Evolutionary conservation across 1,284 basidiomycete genomes (phyloP).

Genomic region (Athelia psychrophila): DNA sequence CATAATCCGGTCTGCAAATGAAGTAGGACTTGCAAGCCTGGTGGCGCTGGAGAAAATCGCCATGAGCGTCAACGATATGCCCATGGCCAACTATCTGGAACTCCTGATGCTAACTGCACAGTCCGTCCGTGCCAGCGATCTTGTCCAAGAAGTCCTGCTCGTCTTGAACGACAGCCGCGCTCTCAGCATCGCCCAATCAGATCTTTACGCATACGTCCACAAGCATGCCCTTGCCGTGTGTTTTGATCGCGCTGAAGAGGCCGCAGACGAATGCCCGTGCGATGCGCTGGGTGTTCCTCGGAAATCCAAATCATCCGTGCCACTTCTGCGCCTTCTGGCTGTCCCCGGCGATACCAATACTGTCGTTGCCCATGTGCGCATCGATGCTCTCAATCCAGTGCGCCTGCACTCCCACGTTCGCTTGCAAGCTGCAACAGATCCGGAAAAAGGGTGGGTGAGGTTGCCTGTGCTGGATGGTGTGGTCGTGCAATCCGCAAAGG

Average conservation of each 20-base stretch:
- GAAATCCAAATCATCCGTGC: conserved; percentile 34
- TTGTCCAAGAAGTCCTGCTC: conserved; percentile 56
- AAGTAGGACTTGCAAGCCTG: conserved; percentile 48
- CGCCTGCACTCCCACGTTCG: conserved; percentile 63
- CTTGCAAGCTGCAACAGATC: conserved; percentile 52
- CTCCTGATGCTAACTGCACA: conserved; percentile 47
- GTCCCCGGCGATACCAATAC: conserved; percentile 29
- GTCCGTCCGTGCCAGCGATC: conserved; percentile 44
- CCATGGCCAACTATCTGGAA: conserved; percentile 43
- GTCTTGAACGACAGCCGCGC: conserved; percentile 51
- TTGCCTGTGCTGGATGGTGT: conserved; percentile 51
- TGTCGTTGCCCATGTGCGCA: conserved; percentile 49
- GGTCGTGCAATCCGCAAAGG: conserved; percentile 45
- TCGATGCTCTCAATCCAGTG: conserved; percentile 46
- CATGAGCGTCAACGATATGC: conserved; percentile 35
- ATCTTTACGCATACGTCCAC: conserved; percentile 40
- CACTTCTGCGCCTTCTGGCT: conserved; percentile 33
- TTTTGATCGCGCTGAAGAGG: conserved; percentile 63
- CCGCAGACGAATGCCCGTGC: conserved; percentile 61
- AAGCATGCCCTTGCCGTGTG: conserved; percentile 52
- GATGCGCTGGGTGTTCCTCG: conserved; percentile 51
- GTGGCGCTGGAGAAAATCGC: conserved; percentile 55
- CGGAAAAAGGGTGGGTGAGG: conserved; percentile 45
- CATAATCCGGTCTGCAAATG: conserved; percentile 52
- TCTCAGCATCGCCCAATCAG: conserved; percentile 14